Conservation (phyloP, 2,329 filamentous ascomycete species). For the Xylaria sp. region DNA sequence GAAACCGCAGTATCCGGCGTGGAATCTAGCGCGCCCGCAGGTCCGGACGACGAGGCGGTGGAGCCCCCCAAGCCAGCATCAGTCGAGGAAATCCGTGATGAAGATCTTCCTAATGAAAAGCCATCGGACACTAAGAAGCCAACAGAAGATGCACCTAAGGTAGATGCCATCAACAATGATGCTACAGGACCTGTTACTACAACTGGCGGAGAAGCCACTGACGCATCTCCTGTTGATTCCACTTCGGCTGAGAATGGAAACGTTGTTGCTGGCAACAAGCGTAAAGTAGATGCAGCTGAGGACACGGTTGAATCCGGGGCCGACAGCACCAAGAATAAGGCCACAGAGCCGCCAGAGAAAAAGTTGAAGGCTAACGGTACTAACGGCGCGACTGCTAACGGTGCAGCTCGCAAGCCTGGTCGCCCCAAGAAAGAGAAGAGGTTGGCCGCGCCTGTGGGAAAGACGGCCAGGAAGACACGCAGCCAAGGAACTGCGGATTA, state of each 20-base stretch:
- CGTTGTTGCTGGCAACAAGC: constrained; percentile 33
- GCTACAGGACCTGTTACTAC: constrained; percentile 6
- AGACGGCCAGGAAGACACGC: constrained; percentile 47
- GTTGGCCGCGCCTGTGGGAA: constrained; percentile 40
- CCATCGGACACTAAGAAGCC: constrained; percentile 29
- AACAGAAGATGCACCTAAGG: constrained; percentile 29
- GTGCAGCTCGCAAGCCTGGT: constrained; percentile 41
- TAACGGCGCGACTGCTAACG: constrained; percentile 40
- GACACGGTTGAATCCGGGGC: constrained; percentile 24
- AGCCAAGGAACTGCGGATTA: constrained; percentile 41
- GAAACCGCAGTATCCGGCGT: constrained; percentile 26
- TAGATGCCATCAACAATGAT: too few species aligned
- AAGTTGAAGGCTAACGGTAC: constrained; percentile 49
- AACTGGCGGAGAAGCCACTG: constrained; percentile 5
- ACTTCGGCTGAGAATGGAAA: constrained; percentile 23
- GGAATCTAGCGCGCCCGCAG: constrained; percentile 21
- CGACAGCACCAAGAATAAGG: constrained; percentile 15
- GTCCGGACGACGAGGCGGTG: constrained; percentile 30
- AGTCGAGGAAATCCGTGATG: constrained; percentile 39
- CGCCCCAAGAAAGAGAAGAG: constrained; percentile 45
- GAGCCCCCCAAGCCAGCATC: constrained; percentile 38
- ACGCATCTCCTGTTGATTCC: constrained; percentile 19
- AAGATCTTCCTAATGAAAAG: constrained; percentile 31
- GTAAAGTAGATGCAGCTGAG: constrained; percentile 32
- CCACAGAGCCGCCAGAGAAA: constrained; percentile 44